Conservation (phyloP, 371 early-diverging fungal genomes). For the Globomyces sp. region DNA sequence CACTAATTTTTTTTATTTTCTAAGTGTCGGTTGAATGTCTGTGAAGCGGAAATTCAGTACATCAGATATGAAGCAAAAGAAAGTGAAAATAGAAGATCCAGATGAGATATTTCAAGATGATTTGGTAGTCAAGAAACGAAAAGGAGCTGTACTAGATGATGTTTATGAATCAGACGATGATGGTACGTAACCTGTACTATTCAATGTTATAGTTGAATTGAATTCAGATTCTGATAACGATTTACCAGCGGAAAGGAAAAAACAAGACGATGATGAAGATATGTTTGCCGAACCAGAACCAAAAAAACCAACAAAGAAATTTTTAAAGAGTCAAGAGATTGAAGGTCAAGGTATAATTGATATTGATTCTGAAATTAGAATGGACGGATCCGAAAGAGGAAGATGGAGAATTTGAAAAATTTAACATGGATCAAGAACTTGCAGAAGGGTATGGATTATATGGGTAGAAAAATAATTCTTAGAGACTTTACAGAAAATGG, state of each 20-base stretch:
- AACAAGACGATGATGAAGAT: conserved; percentile 7
- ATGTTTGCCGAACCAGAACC: background rate
- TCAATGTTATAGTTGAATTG: background rate
- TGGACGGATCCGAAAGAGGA: background rate
- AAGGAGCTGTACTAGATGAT: conserved; percentile 11
- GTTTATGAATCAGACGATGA: conserved; percentile 14
- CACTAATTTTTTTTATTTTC: too few relatives aligned
- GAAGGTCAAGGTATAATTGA: conserved; percentile 12
- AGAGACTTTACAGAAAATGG: conserved; percentile 16
- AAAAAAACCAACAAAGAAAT: conserved; percentile 9
- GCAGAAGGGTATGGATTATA: conserved; percentile 1
- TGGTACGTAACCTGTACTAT: background rate
- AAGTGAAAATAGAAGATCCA: background rate
- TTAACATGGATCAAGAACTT: conserved; percentile 17
- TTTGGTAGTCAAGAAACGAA: conserved; percentile 1
- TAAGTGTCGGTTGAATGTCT: too few relatives aligned
- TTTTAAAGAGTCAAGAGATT: conserved; percentile 7
- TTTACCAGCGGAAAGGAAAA: conserved; percentile 2
- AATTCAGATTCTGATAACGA: conserved; percentile 17
- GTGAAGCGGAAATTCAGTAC: too few relatives aligned
- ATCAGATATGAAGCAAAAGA: too few relatives aligned
- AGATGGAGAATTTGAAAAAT: conserved; percentile 12
- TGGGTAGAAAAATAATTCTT: too few relatives aligned
- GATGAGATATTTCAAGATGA: background rate
- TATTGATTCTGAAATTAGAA: background rate